Conservation (phyloP, 2,329 filamentous ascomycete species). For the Cercospora sojina region DNA sequence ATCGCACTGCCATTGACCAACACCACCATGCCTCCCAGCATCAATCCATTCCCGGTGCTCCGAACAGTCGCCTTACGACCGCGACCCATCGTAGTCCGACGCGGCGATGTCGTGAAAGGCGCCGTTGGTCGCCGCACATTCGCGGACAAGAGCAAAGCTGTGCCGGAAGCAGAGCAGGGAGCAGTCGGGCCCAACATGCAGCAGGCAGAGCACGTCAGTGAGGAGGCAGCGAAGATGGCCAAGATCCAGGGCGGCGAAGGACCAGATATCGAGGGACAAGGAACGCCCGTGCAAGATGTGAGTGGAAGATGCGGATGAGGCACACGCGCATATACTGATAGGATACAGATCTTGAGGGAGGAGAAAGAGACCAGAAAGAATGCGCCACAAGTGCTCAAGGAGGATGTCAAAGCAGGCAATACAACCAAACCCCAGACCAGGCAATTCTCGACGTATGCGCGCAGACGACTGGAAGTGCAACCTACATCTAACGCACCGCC, state of each 20-base stretch:
- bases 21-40: conserved; percentile 23
- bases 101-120: conserved; percentile 25
- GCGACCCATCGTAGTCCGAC: conserved; percentile 19
- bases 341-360: conserved; percentile 59
- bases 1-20: conserved; percentile 8
- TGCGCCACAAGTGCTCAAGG: conserved; percentile 65
- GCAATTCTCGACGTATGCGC: conserved; percentile 59
- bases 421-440: conserved; percentile 43
- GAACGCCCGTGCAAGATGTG: conserved; percentile 67
- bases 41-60: conserved; percentile 26
- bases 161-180: conserved; percentile 34
- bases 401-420: conserved; percentile 50
- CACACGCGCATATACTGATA: background rate
- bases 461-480: conserved; percentile 33
- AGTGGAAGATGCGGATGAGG: conserved; percentile 24
- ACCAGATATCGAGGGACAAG: conserved; percentile 61
- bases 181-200: conserved; percentile 52
- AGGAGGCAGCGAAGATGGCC: conserved; percentile 62
- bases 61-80: conserved; percentile 28
- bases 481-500: conserved; percentile 9
- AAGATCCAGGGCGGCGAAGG: conserved; percentile 57
- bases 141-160: conserved; percentile 34
- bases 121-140: conserved; percentile 28
- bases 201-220: conserved; percentile 59
- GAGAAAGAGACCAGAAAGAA: conserved; percentile 62